A percentile compares a stretch with the other conserved stretches of the same genome.
Evolutionary conservation across 2,329 filamentous ascomycete genomes (phyloP).

Genomic region (Orbilia ellipsospora): DNA sequence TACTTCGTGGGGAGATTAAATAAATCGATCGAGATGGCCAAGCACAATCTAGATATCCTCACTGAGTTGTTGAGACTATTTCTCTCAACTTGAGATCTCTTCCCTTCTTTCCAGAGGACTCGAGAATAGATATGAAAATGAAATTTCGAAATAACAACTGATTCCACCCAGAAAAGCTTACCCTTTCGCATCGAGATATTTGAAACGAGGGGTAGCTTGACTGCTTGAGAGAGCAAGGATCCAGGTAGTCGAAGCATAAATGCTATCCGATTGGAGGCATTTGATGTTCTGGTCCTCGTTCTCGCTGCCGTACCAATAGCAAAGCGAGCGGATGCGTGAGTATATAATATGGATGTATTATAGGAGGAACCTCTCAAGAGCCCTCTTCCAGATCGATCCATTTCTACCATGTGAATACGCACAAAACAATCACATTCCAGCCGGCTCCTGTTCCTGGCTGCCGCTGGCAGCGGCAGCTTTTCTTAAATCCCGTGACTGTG

Average conservation of each 20-base stretch:
- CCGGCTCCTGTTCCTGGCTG: not conserved
- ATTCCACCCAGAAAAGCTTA: too few relatives aligned
- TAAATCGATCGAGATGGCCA: too few relatives aligned
- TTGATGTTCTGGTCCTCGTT: not conserved
- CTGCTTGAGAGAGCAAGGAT: not conserved
- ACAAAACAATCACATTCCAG: conserved; percentile 31
- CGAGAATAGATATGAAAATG: too few relatives aligned
- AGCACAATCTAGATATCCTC: too few relatives aligned
- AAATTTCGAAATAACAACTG: too few relatives aligned
- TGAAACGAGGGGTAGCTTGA: conserved; percentile 40
- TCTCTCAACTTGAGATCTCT: too few relatives aligned
- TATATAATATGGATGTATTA: conserved; percentile 21
- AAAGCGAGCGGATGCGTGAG: not conserved
- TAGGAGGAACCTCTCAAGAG: conserved; percentile 23
- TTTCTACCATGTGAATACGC: not conserved
- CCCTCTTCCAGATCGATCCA: not conserved
- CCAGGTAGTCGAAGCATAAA: not conserved
- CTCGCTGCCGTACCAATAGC: too few relatives aligned
- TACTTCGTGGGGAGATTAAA: too few relatives aligned
- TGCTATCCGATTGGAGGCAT: conserved; percentile 43
- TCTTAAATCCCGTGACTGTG: not conserved
- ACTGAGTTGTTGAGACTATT: too few relatives aligned
- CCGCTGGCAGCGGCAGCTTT: not conserved
- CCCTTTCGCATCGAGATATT: not conserved
- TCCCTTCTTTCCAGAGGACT: too few relatives aligned